Conservation (phyloP, 2,329 filamentous ascomycete genomes). For the Fusarium temperatum region DNA sequence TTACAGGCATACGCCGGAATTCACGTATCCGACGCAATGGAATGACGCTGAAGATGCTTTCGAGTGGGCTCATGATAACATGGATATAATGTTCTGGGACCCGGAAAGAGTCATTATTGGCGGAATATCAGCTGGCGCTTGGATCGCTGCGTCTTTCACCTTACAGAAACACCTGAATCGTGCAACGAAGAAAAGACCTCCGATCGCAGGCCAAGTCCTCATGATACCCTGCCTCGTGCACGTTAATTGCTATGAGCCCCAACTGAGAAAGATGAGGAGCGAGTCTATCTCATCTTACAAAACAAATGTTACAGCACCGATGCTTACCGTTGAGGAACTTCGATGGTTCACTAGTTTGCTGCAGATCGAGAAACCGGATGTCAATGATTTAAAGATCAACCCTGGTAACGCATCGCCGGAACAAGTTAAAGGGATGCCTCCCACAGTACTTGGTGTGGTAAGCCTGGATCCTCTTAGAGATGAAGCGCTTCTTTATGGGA, state of each 20-base stretch:
- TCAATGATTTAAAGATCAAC: background rate
- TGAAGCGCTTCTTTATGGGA: background rate
- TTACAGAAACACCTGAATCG: background rate
- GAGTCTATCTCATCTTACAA: background rate
- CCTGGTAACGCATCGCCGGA: background rate
- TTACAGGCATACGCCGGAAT: constrained; percentile 6
- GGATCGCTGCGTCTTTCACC: background rate
- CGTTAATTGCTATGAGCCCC: background rate
- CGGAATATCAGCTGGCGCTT: constrained; percentile 6
- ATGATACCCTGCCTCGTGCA: constrained; percentile 11
- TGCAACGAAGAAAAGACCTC: background rate
- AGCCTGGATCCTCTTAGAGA: background rate
- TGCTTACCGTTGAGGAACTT: background rate
- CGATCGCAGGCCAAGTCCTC: background rate
- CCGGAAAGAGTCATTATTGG: background rate
- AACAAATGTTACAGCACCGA: background rate
- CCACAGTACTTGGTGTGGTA: background rate
- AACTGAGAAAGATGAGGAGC: background rate
- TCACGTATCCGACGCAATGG: background rate
- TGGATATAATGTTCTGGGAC: background rate
- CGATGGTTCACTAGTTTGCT: background rate
- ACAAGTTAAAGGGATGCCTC: background rate
- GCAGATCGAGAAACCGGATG: background rate
- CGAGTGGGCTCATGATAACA: constrained; percentile 1
- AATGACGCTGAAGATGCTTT: constrained; percentile 8